Conservation (phyloP, 2,329 filamentous ascomycete species). For the Tympanopsis confertula region DNA sequence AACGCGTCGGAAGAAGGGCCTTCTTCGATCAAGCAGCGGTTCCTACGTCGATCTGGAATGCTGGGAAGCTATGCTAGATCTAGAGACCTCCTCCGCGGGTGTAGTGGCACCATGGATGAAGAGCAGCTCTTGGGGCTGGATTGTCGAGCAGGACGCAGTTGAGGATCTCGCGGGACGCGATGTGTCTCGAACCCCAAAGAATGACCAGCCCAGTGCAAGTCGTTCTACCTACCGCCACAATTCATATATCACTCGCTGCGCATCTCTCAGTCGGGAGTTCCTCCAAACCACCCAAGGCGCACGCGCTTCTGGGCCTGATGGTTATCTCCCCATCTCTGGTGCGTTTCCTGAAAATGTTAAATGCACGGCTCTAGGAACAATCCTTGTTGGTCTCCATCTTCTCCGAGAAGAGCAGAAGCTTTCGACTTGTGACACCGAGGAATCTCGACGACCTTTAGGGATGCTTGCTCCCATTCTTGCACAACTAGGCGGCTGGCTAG, state of each 20-base stretch:
- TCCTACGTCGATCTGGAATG: conserved; percentile 21
- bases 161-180: too few relatives aligned
- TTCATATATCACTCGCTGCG: conserved; percentile 33
- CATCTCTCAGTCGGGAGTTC: conserved; percentile 51
- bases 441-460: conserved; percentile 31
- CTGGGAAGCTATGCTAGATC: conserved; percentile 34
- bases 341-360: conserved; percentile 40
- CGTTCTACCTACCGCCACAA: conserved; percentile 5
- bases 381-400: conserved; percentile 70
- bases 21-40: conserved; percentile 29
- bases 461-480: conserved; percentile 60
- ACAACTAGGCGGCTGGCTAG: conserved; percentile 73
- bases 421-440: conserved; percentile 40
- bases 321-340: conserved; percentile 54
- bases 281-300: conserved; percentile 46
- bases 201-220: background rate
- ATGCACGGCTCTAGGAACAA: conserved; percentile 49
- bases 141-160: conserved; percentile 40
- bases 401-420: conserved; percentile 85
- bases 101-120: conserved; percentile 46
- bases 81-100: conserved; percentile 33
- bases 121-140: conserved; percentile 60
- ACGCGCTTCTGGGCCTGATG: conserved; percentile 35
- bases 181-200: conserved; percentile 6
- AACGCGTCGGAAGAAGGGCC: conserved; percentile 18